Conservation (phyloP, 2,329 filamentous ascomycete genomes). For the Dactylellina parvicollis region DNA sequence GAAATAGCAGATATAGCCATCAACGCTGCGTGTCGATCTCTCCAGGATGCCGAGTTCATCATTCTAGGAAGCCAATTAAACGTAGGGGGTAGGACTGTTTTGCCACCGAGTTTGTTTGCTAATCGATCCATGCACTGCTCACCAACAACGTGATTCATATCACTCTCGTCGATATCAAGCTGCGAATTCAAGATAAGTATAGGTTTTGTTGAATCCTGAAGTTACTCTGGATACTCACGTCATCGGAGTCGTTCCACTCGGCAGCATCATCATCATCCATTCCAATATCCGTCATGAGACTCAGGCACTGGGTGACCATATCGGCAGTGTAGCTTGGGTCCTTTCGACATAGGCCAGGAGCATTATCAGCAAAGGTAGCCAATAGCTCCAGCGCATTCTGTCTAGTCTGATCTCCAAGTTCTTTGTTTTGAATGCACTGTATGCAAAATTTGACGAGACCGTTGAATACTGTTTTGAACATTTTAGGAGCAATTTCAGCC, state of each 20-base stretch:
- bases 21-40: conserved; percentile 91
- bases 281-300: conserved; percentile 96
- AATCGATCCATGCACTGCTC: conserved; percentile 98
- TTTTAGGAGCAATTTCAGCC: conserved; percentile 91
- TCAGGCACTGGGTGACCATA: conserved; percentile 98
- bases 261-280: conserved; percentile 91
- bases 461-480: conserved; percentile 96
- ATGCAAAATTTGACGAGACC: conserved; percentile 92
- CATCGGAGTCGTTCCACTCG: conserved; percentile 92
- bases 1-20: conserved; percentile 99
- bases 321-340: conserved; percentile 89
- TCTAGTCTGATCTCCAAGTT: conserved; percentile 85
- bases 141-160: conserved; percentile 95
- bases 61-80: conserved; percentile 97
- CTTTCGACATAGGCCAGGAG: conserved; percentile 92
- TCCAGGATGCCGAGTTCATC: conserved; percentile 95
- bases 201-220: not conserved
- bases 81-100: conserved; percentile 88
- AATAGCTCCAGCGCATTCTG: conserved; percentile 97
- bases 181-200: conserved; percentile 59
- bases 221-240: conserved; percentile 70
- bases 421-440: conserved; percentile 94
- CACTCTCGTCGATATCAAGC: conserved; percentile 94
- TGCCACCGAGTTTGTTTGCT: conserved; percentile 95
- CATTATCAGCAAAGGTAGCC: conserved; percentile 96